A percentile compares a stretch with the other conserved stretches of the same genome.
phyloP scores from a whole-genome alignment of 1,284 basidiomycete species.

The Vanrija humicola region DNA sequence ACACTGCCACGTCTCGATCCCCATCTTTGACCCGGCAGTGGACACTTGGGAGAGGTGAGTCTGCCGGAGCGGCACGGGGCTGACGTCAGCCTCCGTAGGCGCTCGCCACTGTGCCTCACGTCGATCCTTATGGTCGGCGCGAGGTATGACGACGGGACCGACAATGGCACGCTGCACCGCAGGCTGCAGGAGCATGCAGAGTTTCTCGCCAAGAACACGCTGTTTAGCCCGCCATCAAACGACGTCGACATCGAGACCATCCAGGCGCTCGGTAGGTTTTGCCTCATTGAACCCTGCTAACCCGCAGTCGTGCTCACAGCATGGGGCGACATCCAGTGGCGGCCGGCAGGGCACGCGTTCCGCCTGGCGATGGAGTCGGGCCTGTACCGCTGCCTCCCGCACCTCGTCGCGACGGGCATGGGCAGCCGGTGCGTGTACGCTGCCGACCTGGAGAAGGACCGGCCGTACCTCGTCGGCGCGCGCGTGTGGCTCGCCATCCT shows the following conservation, averaged over 20 bases:
- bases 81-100: slow-evolving; percentile 15
- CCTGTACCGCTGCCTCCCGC: slow-evolving; percentile 81
- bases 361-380: slow-evolving; percentile 86
- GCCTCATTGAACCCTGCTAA: no score
- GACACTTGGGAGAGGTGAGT: slow-evolving; percentile 64
- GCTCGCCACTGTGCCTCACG: slow-evolving; percentile 50
- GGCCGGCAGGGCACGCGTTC: slow-evolving; percentile 62
- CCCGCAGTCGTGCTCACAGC: slow-evolving; percentile 29
- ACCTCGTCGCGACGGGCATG: slow-evolving; percentile 66
- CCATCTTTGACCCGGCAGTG: slow-evolving; percentile 68
- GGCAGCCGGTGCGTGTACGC: slow-evolving; percentile 55
- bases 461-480: slow-evolving; percentile 67
- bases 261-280: slow-evolving; percentile 62
- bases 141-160: slow-evolving; percentile 71
- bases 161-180: slow-evolving; percentile 53
- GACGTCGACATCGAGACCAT: slow-evolving; percentile 60
- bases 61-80: no score
- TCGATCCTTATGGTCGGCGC: slow-evolving; percentile 82
- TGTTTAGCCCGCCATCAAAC: slow-evolving; percentile 74
- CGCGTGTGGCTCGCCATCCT: slow-evolving; percentile 79
- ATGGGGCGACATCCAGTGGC: slow-evolving; percentile 37
- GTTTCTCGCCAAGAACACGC: slow-evolving; percentile 66
- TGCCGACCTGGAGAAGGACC: slow-evolving; percentile 59
- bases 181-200: slow-evolving; percentile 65
- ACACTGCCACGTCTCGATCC: slow-evolving; percentile 77